A percentile compares a stretch with the other conserved stretches of the same genome.
Evolutionary conservation across 305 asterid genomes (phyloP).

Genomic region (Coffea humblotiana): DNA sequence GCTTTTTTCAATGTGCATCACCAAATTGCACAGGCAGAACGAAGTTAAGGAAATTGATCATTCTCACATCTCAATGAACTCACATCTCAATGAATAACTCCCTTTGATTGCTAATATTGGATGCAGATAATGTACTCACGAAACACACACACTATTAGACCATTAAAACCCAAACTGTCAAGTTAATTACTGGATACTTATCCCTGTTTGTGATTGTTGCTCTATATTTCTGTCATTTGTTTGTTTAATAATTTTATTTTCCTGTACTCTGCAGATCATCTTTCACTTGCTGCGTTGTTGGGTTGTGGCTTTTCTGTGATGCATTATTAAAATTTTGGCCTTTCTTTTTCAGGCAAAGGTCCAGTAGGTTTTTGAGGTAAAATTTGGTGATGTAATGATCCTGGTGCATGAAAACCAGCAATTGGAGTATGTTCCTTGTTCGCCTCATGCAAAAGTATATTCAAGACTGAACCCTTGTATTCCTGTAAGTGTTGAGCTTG

Average conservation of each 20-base stretch:
- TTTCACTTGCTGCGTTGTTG: neutral
- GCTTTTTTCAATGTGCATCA: neutral
- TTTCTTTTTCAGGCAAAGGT: constrained; percentile 15
- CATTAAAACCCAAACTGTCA: neutral
- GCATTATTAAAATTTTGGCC: neutral
- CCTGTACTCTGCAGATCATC: neutral
- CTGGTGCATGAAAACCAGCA: neutral
- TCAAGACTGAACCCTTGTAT: neutral
- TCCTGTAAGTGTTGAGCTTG: neutral
- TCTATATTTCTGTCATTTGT: neutral
- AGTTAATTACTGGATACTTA: neutral
- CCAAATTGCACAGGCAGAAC: neutral
- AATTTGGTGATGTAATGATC: neutral
- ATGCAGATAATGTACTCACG: neutral
- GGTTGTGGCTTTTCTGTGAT: neutral
- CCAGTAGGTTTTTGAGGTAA: neutral
- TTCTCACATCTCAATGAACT: neutral
- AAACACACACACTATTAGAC: neutral
- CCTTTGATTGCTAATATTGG: neutral
- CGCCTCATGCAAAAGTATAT: neutral
- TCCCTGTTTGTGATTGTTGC: neutral
- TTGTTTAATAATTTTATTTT: neutral
- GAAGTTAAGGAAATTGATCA: neutral
- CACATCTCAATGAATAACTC: neutral
- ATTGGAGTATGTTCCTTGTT: neutral